These are phyloP conservation scores for Ampelomyces quisqualis DNA, from an alignment of 2,329 filamentous ascomycete species.

Conservation along the genomic window DNA sequence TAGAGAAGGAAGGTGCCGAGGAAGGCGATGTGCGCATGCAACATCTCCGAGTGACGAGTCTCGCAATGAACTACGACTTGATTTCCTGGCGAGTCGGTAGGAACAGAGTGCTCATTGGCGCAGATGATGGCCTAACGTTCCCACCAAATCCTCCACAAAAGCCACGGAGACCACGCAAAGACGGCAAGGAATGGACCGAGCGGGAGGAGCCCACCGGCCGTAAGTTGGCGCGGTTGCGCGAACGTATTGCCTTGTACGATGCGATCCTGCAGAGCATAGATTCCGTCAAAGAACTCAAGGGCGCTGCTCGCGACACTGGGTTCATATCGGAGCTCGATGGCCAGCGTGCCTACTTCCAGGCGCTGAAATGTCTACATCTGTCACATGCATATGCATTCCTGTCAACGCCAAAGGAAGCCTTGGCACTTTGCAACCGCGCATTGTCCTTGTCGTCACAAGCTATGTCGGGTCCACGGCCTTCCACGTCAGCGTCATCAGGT, in stretches of 20 bases:
- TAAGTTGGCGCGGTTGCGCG: slow-evolving; percentile 77
- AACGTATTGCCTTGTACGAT: slow-evolving; percentile 87
- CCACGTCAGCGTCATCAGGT: slow-evolving; percentile 25
- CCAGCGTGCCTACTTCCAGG: slow-evolving; percentile 80
- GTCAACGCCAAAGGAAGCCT: slow-evolving; percentile 70
- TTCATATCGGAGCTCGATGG: slow-evolving; percentile 77
- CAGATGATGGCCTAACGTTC: slow-evolving; percentile 70
- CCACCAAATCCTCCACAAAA: slow-evolving; percentile 56
- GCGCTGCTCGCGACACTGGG: slow-evolving; percentile 77
- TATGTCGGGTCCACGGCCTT: slow-evolving; percentile 43
- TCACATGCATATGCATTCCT: slow-evolving; percentile 79
- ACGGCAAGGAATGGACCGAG: slow-evolving; percentile 48
- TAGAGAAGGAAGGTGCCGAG: slow-evolving; percentile 77
- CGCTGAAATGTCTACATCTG: slow-evolving; percentile 84
- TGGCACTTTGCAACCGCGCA: slow-evolving; percentile 80
- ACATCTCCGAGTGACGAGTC: slow-evolving; percentile 85
- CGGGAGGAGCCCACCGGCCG: slow-evolving; percentile 70
- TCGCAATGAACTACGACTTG: slow-evolving; percentile 90
- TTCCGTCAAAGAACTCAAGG: slow-evolving; percentile 83
- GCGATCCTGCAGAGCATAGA: slow-evolving; percentile 88
- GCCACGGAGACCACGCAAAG: slow-evolving; percentile 53
- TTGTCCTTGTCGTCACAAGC: slow-evolving; percentile 61
- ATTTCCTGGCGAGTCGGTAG: slow-evolving; percentile 93
- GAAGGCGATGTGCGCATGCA: slow-evolving; percentile 88
- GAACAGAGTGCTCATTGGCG: slow-evolving; percentile 85